Evolutionary conservation across 2,329 filamentous ascomycete genomes (phyloP), one percentile per base, ranked within the genome.

Genomic region (Pseudocercospora fijiensis): DNA sequence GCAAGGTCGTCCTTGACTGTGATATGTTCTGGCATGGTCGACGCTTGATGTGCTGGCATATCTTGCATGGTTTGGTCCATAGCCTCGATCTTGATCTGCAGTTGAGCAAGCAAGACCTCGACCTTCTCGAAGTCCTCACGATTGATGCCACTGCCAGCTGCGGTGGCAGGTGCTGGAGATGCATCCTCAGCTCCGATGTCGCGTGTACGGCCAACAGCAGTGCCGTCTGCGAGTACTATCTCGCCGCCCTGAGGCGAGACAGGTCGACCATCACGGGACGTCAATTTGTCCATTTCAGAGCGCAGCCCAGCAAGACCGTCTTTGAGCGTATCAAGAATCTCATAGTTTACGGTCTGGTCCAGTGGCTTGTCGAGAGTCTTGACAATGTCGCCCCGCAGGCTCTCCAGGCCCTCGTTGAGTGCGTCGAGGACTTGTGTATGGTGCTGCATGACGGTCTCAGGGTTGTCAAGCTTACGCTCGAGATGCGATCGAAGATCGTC

Each of bases 321-420:
- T 75, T 90, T 96, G 61, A 98, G 83, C 0, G 91, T 91, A 64
- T 96, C 91, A 0, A 97, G 82, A 58, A 97, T 93, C 77, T 97
- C 92, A 68, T 96, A 91, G 64, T 90, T 94, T 62, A 91, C 88
- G 0, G 90, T 93, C 76, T 94, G 84, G 71, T 96, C 92, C 0
- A 86, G 81, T 4, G 92, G 90, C 78, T 92, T 95, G 74, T 94
- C 88, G 22, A 87, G 82, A 16, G 95, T 83, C 72, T 88, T 88
- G 67, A 85, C 81, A 57, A 96, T 85, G 69, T 97, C 93, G 16
- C 85, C 83, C 4, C 91, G 86, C 33, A 97, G 83, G 49, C 84
- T 85, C 65, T 90, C 90, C 41, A 97, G 83, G 1, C 92, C 91
- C 55, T 88, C 85, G 61, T 86, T 84, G 66, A 89, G 80, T 7